phyloP scores from a whole-genome alignment of 371 early-diverging fungal genomes.

The Circinella minor region DNA sequence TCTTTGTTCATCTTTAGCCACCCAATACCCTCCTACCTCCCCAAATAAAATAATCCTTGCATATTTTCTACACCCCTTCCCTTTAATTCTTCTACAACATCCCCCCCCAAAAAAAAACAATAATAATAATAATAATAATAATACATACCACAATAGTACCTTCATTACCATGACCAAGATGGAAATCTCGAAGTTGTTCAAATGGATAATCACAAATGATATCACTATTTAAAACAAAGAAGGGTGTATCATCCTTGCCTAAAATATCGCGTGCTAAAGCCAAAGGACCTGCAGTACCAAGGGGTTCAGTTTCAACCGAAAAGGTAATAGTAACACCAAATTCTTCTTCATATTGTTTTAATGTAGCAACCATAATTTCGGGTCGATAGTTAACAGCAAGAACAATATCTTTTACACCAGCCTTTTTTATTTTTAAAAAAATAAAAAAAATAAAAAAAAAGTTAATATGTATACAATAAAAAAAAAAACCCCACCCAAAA shows the following conservation, averaged over 20 bases:
- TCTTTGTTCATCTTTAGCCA: background rate
- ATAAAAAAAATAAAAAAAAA: background rate
- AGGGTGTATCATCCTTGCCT: constrained; percentile 91
- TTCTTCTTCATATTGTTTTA: constrained; percentile 88
- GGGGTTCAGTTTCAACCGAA: constrained; percentile 96
- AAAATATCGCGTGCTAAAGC: constrained; percentile 94
- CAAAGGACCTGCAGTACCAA: constrained; percentile 98
- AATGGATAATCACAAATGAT: constrained; percentile 99
- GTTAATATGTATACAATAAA: no score
- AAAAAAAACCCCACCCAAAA: no score
- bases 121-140: no score
- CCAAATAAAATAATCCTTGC: no score
- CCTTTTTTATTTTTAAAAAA: constrained; percentile 56
- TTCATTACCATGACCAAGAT: constrained; percentile 87
- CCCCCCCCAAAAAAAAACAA: no score
- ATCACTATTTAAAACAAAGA: constrained; percentile 99
- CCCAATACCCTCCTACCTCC: background rate
- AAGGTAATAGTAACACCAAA: constrained; percentile 95
- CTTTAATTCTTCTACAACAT: no score
- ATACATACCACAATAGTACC: constrained; percentile 90
- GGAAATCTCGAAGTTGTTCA: constrained; percentile 87
- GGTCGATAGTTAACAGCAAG: constrained; percentile 99
- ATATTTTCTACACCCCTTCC: no score
- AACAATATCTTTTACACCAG: constrained; percentile 97
- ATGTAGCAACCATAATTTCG: constrained; percentile 92